phyloP scores from a whole-genome alignment of 2,329 filamentous ascomycete genomes.

The Neopestalotiopsis rosae region DNA sequence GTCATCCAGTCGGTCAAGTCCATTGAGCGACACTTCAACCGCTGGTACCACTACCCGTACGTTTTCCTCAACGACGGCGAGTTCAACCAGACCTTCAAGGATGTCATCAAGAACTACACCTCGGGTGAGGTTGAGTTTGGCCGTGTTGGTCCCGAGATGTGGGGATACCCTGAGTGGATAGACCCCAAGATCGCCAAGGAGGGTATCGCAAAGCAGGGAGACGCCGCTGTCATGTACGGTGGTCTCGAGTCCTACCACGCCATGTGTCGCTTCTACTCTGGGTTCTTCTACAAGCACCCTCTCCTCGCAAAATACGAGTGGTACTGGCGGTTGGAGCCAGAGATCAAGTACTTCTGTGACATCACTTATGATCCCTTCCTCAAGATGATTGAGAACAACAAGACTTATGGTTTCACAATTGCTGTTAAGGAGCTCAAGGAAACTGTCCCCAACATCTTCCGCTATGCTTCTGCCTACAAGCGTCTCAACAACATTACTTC shows the following conservation, averaged over 20 bases:
- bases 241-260: constrained; percentile 98
- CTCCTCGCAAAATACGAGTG: constrained; percentile 96
- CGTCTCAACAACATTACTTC: constrained; percentile 88
- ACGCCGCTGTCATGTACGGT: constrained; percentile 98
- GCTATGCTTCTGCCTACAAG: constrained; percentile 98
- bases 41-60: constrained; percentile 98
- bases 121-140: constrained; percentile 89
- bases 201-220: constrained; percentile 94
- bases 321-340: constrained; percentile 99
- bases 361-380: constrained; percentile 99
- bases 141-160: constrained; percentile 87
- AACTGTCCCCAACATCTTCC: constrained; percentile 97
- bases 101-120: constrained; percentile 88
- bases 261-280: constrained; percentile 99
- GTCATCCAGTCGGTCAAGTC: constrained; percentile 97
- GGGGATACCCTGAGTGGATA: constrained; percentile 97
- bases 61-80: constrained; percentile 98
- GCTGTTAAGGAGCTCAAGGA: constrained; percentile 97
- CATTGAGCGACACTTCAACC: constrained; percentile 97
- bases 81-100: constrained; percentile 94
- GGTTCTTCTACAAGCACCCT: constrained; percentile 97
- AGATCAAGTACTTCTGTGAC: constrained; percentile 99
- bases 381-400: constrained; percentile 92
- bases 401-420: constrained; percentile 98
- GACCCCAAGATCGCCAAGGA: constrained; percentile 93